Conservation (phyloP, 495 filamentous ascomycete species). For the Penicillium simplicissimum region DNA sequence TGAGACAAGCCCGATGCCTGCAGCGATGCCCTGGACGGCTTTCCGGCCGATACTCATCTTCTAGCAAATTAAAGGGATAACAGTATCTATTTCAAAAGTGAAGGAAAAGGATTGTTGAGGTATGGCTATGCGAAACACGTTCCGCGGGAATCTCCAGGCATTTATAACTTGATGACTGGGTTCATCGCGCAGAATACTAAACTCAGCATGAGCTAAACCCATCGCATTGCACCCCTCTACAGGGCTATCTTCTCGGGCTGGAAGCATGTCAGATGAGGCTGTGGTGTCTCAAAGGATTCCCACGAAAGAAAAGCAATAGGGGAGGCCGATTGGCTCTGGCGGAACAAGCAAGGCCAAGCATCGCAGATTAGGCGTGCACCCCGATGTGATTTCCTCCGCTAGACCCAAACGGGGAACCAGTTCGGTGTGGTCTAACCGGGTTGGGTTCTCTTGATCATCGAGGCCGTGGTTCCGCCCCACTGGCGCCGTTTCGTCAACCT, state of each 20-base stretch:
- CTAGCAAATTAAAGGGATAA: background rate
- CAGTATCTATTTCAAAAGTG: background rate
- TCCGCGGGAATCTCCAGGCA: background rate
- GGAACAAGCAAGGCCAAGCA: background rate
- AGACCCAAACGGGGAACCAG: background rate
- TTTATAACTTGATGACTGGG: background rate
- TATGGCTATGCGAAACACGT: background rate
- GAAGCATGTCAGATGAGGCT: background rate
- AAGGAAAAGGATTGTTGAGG: background rate
- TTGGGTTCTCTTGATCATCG: background rate
- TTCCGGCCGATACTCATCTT: conserved; percentile 6
- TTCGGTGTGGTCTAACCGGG: background rate
- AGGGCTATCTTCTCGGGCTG: background rate
- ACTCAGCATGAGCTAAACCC: background rate
- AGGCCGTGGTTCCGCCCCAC: background rate
- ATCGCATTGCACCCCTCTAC: background rate
- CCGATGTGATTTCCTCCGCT: background rate
- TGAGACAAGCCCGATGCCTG: conserved; percentile 52
- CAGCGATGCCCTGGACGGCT: conserved; percentile 26
- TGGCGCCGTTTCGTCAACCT: background rate
- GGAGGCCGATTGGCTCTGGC: background rate
- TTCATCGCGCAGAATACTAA: background rate
- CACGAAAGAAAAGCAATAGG: background rate
- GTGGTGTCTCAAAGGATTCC: background rate
- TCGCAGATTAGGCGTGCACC: background rate